Evolutionary conservation across 495 filamentous ascomycete species (phyloP), one percentile per base, ranked within the genome.

Genomic region (Hypoxylon fuscum): DNA sequence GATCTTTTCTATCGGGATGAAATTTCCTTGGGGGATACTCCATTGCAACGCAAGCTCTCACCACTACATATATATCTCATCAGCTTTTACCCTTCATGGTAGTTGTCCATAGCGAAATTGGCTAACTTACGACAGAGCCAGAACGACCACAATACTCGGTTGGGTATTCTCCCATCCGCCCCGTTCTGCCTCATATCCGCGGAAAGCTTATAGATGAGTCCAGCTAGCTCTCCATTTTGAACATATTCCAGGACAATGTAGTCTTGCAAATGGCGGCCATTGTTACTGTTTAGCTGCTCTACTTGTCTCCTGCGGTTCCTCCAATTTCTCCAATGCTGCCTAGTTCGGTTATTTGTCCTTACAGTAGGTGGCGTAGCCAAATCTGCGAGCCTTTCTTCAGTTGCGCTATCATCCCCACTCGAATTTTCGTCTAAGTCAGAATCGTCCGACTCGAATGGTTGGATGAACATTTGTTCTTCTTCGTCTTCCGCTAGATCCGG

Each of bases 111-210:
- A 17, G 18, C 15, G 3, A 38, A 37, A 11, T 12, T 14, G 5
- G 38, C 1, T 18, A 17, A 62, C 58, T 44, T 44, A 62, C 58
- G 44, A 38, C 58, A 62, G 20, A 50, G 35, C 58, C 58, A 62
- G 21, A 62, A 62, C 7, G 50, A 35, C 58, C 58, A 62, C 25
- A 55, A 29, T 20, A 62, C 58, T 15, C 49, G 17, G 5, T 55
- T 62, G 0, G 58, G 58, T 21, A 55, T 14, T 23, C 32, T 20
- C 17, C 49, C 6, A 1, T 23, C 44, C 8, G 9, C 18, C 14
- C 10, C 10, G 6, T 27, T 10, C 14, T 18, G 15, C 6, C 5
- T 3, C 11, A 7, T 10, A 8, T 44, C 22, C 0, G 10, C 12
- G 20, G 15, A 5, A 10, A 61, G 48, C 17, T 15, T 47, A 1